phyloP scores from a whole-genome alignment of 805 yeast genomes.

The Helenozyma baotianmanensis region DNA sequence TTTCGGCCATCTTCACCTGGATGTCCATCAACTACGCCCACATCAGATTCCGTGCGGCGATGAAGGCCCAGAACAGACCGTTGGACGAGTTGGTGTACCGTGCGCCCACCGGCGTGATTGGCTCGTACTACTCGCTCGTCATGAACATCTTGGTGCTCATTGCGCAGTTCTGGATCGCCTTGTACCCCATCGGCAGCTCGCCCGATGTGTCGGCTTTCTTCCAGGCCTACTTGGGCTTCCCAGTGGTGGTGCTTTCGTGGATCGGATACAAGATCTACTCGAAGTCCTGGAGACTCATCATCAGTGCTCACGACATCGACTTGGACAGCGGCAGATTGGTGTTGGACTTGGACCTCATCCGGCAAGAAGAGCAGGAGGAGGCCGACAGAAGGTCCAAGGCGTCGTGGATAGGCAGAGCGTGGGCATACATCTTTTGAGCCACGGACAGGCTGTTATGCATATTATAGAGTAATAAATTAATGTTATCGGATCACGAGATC shows the following conservation, averaged over 20 bases:
- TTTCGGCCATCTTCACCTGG: slow-evolving; percentile 27
- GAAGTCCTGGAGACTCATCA: slow-evolving; percentile 26
- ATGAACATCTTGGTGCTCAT: slow-evolving; percentile 47
- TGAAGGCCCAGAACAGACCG: slow-evolving; percentile 18
- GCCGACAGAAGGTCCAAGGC: slow-evolving; percentile 9
- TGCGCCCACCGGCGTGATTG: slow-evolving; percentile 49
- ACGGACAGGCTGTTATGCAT: no score
- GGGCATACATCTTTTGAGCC: slow-evolving; percentile 6
- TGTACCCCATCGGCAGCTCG: slow-evolving; percentile 49
- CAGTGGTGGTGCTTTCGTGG: slow-evolving; percentile 55
- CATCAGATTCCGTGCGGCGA: slow-evolving; percentile 23
- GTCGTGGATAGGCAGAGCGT: slow-evolving; percentile 11
- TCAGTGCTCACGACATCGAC: slow-evolving; percentile 30
- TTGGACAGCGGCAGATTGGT: slow-evolving; percentile 37
- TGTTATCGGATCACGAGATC: no score
- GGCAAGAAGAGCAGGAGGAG: slow-evolving; percentile 34
- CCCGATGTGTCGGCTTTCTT: slow-evolving; percentile 43
- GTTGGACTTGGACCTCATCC: slow-evolving; percentile 34
- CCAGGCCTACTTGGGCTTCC: slow-evolving; percentile 59
- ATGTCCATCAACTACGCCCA: slow-evolving; percentile 22
- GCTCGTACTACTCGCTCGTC: slow-evolving; percentile 48
- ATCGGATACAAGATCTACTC: slow-evolving; percentile 54
- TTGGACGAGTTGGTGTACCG: slow-evolving; percentile 47
- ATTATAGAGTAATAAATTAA: no score
- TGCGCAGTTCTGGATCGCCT: slow-evolving; percentile 65